These are phyloP conservation scores for Nemophila menziesii DNA, from an alignment of 257 asterid species.

Conservation along the genomic window DNA sequence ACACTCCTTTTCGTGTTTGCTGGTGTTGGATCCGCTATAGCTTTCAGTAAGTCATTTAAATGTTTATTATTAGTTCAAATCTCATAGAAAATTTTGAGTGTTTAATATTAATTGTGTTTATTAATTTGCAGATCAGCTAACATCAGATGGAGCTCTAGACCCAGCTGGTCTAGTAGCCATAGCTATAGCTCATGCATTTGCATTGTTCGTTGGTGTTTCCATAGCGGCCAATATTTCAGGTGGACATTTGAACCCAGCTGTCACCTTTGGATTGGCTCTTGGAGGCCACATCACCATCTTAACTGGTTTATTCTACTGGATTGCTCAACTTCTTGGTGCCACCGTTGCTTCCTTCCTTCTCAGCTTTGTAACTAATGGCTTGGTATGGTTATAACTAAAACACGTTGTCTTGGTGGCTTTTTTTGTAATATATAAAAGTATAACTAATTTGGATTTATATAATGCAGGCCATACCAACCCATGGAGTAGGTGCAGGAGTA, in stretches of 20 bases:
- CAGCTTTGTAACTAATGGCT: constrained; percentile 41
- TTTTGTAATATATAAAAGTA: no score
- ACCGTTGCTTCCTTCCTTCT: constrained; percentile 54
- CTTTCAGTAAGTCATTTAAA: constrained; percentile 33
- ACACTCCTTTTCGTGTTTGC: constrained; percentile 64
- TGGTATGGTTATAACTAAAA: constrained; percentile 23
- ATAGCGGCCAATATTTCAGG: constrained; percentile 69
- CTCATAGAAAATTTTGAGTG: no score
- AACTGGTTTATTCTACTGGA: constrained; percentile 61
- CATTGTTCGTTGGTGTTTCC: constrained; percentile 61
- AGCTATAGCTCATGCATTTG: constrained; percentile 73
- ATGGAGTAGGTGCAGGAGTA: constrained; percentile 42
- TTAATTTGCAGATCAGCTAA: constrained; percentile 32
- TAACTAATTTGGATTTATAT: not conserved
- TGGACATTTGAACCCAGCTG: constrained; percentile 77
- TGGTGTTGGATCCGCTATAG: constrained; percentile 84
- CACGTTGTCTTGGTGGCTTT: not conserved
- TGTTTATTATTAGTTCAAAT: no score
- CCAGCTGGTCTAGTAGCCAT: constrained; percentile 61
- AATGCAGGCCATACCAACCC: constrained; percentile 56
- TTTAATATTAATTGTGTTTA: not conserved
- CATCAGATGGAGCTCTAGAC: constrained; percentile 39
- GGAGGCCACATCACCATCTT: constrained; percentile 70
- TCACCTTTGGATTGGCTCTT: constrained; percentile 61
- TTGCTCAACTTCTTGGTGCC: constrained; percentile 62